Evolutionary conservation across 2,329 filamentous ascomycete genomes (phyloP), one percentile per base, ranked within the genome.

Genomic region (Fusarium ramigenum): DNA sequence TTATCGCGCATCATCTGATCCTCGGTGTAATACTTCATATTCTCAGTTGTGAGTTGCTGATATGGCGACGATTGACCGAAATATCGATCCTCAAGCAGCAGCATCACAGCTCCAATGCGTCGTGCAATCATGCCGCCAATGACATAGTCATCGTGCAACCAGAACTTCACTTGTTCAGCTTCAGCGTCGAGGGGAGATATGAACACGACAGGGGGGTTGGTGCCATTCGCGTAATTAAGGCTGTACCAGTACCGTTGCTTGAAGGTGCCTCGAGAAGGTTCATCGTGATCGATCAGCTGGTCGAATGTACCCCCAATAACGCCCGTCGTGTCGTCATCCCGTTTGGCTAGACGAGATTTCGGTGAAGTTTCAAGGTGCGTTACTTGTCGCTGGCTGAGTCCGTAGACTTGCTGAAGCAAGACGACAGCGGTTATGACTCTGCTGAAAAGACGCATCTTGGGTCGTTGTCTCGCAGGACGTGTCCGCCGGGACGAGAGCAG

Each of bases 181-280:
- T 63, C 61, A 10, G 10, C 30, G 9, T 63, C 61, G 4, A n/a
- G 2, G 2, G 57, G 57, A 1, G 61, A 32, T 11, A 63, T 64
- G 14, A 63, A 23, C 18, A 64, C 61, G 12, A 64, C 37, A 1
- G 61, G 57, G 6, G 61, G 44, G 7, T 18, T 43, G 25, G 30
- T 63, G 8, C 61, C 44, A 18, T 64, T 64, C 18, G 58, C 44
- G 30, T 64, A 64, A 15, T 46, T 52, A 5, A 64, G 37, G n/a
- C 61, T 62, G 11, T 63, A 64, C 61, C 58, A 64, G 44, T 63
- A 64, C 14, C 61, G 43, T 4, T 63, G 61, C 37, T 63, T 47
- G 21, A 64, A 64, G 2, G 61, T 63, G 3, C 61, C 61, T 7
- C 40, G 14, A 6, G 61, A 64, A 25, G 58, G 57, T 7, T 63